These are phyloP conservation scores for Brettanomyces nanus DNA, from an alignment of 805 yeast genomes.

Conservation along the genomic window DNA sequence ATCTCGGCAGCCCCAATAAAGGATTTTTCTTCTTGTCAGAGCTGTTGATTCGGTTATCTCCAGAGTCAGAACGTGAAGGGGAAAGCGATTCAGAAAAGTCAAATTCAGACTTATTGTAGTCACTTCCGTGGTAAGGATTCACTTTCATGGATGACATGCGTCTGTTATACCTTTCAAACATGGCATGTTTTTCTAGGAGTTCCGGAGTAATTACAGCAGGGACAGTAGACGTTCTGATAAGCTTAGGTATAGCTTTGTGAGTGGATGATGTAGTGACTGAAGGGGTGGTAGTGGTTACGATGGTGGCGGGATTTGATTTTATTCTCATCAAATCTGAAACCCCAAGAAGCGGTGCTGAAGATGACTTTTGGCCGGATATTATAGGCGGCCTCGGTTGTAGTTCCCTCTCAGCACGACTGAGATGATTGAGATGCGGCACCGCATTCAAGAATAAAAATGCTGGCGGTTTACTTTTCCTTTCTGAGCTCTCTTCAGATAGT, in stretches of 20 bases:
- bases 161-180: constrained; percentile 25
- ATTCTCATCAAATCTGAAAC: background rate
- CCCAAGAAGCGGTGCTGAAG: constrained; percentile 8
- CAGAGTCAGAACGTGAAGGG: too few species aligned
- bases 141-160: constrained; percentile 20
- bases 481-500: too few species aligned
- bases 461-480: too few species aligned
- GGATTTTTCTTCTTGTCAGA: too few species aligned
- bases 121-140: too few species aligned
- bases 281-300: background rate
- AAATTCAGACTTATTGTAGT: too few species aligned
- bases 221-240: background rate
- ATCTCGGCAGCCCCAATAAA: too few species aligned
- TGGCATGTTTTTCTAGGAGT: constrained; percentile 11
- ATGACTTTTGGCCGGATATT: constrained; percentile 3
- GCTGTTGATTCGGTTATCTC: too few species aligned
- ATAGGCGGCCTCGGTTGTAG: background rate
- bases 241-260: background rate
- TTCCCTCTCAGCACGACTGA: constrained; percentile 2
- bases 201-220: constrained; percentile 2
- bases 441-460: constrained; percentile 2
- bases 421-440: constrained; percentile 2
- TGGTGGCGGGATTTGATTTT: constrained; percentile 1
- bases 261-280: too few species aligned
- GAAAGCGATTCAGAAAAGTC: too few species aligned